These are phyloP conservation scores for Mucor mucedo DNA, from an alignment of 371 early-diverging fungal genomes.

Conservation along the genomic window DNA sequence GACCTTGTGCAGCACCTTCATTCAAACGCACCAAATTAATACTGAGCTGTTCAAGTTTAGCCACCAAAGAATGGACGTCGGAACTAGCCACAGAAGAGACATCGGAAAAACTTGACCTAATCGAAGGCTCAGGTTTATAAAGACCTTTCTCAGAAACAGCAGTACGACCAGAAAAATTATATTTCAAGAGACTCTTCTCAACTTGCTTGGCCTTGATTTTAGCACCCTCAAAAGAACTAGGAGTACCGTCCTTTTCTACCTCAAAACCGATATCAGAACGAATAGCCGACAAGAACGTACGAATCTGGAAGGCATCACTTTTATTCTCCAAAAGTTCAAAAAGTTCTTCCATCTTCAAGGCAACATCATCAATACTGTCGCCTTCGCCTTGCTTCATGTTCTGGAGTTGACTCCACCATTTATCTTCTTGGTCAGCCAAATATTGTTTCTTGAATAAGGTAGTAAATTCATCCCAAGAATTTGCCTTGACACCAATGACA, in stretches of 20 bases:
- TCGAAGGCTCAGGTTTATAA: neutral
- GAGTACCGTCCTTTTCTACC: conserved; percentile 12
- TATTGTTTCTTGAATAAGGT: too few relatives aligned
- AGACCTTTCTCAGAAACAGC: neutral
- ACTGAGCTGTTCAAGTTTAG: conserved; percentile 10
- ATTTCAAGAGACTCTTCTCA: conserved; percentile 9
- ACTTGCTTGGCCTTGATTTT: conserved; percentile 5
- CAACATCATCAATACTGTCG: conserved; percentile 7
- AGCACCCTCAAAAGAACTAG: neutral
- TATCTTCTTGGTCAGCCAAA: too few relatives aligned
- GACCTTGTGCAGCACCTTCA: neutral
- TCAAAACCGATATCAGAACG: conserved; percentile 6
- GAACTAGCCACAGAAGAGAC: neutral
- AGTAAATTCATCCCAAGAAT: too few relatives aligned
- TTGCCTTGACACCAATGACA: too few relatives aligned
- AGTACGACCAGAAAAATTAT: neutral
- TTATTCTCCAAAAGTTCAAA: conserved; percentile 5
- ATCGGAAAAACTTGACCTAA: neutral
- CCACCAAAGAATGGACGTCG: conserved; percentile 1
- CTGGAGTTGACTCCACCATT: conserved; percentile 14
- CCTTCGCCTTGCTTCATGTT: conserved; percentile 4
- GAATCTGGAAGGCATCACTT: conserved; percentile 2
- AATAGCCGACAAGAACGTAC: conserved; percentile 20
- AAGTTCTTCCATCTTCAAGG: conserved; percentile 14
- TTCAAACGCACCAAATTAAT: conserved; percentile 10